Conservation (phyloP, 768 basidiomycete species). For the Cyclocybe cylindracea region DNA sequence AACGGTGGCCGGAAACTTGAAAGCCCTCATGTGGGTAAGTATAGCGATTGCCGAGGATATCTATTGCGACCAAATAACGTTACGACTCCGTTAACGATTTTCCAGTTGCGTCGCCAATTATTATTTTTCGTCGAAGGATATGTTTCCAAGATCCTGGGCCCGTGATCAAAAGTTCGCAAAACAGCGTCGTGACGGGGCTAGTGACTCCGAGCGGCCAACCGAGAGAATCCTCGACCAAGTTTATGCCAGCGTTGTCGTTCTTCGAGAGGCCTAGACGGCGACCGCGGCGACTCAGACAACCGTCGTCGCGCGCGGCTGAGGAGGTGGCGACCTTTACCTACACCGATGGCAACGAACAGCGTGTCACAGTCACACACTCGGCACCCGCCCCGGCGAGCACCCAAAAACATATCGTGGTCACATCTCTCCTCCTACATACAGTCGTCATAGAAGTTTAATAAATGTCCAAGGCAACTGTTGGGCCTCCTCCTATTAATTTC, state of each 20-base stretch:
- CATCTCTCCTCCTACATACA: neutral
- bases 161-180: conserved; percentile 19
- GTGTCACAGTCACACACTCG: conserved; percentile 13
- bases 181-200: conserved; percentile 11
- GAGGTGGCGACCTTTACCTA: conserved; percentile 12
- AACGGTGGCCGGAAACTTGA: conserved; percentile 18
- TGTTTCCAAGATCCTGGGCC: conserved; percentile 21
- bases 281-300: conserved; percentile 14
- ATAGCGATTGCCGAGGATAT: conserved; percentile 33
- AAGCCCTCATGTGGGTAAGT: conserved; percentile 27
- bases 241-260: conserved; percentile 2
- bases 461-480: neutral
- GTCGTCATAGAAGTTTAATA: conserved; percentile 10
- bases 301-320: conserved; percentile 18
- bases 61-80: conserved; percentile 34
- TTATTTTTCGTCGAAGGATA: conserved; percentile 19
- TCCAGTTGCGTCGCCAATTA: conserved; percentile 20
- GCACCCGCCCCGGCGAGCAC: conserved; percentile 2
- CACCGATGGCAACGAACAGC: conserved; percentile 19
- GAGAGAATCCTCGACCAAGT: neutral
- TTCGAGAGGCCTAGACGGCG: conserved; percentile 7
- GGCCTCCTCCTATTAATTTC: neutral
- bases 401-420: neutral
- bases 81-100: conserved; percentile 31
- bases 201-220: conserved; percentile 21